Evolutionary conservation across 2,329 filamentous ascomycete species (phyloP), one percentile per base, ranked within the genome.

Genomic region (Fusarium torulosum): DNA sequence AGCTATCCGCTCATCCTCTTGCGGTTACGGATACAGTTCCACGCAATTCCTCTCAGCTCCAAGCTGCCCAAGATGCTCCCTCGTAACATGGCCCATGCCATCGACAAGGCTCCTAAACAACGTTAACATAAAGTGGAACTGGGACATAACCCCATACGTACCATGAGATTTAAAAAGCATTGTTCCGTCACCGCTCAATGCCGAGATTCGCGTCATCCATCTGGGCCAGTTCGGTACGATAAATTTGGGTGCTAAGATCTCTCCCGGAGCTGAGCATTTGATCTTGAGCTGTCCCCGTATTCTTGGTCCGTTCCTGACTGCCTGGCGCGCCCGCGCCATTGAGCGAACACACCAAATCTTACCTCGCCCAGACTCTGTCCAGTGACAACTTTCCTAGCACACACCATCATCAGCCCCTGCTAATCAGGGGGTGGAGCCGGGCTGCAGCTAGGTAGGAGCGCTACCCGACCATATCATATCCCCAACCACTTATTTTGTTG

Each of bases 361-460:
- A 37, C 47, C 37, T 49, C 31, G 37, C 31, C 50, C 35, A 9
- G 33, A 13, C 38, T 44, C 58, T 42, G 35, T 40, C 69, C 71
- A 73, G 63, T 73, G 25, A 53, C 27, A 59, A 37, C 53, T 31
- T 33, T 25, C 15, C 27, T 51, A 27, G 42, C 37, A 42, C 37
- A 42, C 71, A 71, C 71, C 71, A 73, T 67, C 52, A 54, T 53
- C 20, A 46, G 71, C 20, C 60, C 64, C 63, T 73, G 59, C 51
- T 53, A 69, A 68, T 68, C 69, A 65, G 47, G 57, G 40, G 54
- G 50, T 70, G 66, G 65, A 62, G 50, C 49, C 45, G 47, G 25
- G 57, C 33, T 62, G 59, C 59, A 44, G 53, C 59, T 59, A 53
- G 40, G 50, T 59, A 53, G 40, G 50, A 52, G 46, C 53, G 45